Conservation (phyloP, 2,329 filamentous ascomycete species). For the Huntiella bhutanensis region DNA sequence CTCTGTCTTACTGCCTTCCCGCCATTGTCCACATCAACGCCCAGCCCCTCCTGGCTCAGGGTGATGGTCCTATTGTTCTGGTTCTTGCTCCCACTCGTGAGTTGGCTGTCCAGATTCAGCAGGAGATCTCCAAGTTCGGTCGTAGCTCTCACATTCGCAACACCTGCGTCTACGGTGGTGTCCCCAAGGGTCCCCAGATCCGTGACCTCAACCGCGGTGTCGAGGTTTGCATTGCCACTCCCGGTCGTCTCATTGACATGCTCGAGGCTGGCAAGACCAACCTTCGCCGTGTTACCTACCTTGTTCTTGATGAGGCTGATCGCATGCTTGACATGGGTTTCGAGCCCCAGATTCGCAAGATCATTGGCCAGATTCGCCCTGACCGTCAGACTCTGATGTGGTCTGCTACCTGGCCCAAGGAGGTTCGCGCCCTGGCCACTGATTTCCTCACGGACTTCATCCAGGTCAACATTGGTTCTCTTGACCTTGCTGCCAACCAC, state of each 20-base stretch:
- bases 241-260: conserved; percentile 96
- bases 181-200: conserved; percentile 93
- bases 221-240: conserved; percentile 96
- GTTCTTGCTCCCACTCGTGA: conserved; percentile 94
- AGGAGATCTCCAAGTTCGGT: conserved; percentile 96
- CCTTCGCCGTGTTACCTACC: conserved; percentile 89
- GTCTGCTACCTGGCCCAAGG: conserved; percentile 98
- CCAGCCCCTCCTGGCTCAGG: conserved; percentile 83
- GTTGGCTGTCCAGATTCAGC: conserved; percentile 93
- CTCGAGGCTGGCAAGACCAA: conserved; percentile 96
- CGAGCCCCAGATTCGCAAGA: conserved; percentile 98
- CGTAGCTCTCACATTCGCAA: conserved; percentile 96
- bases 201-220: conserved; percentile 87
- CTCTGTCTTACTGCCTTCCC: conserved; percentile 90
- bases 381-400: conserved; percentile 99
- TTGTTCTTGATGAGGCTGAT: conserved; percentile 96
- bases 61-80: conserved; percentile 90
- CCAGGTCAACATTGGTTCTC: conserved; percentile 94
- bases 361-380: conserved; percentile 89
- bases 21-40: conserved; percentile 99
- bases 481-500: conserved; percentile 93
- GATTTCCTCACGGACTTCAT: conserved; percentile 94
- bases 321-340: conserved; percentile 99
- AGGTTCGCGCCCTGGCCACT: conserved; percentile 76
- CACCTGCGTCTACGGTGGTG: conserved; percentile 97